These are phyloP conservation scores for Beverwykella pulmonaria DNA, from an alignment of 495 filamentous ascomycete genomes.

Conservation along the genomic window DNA sequence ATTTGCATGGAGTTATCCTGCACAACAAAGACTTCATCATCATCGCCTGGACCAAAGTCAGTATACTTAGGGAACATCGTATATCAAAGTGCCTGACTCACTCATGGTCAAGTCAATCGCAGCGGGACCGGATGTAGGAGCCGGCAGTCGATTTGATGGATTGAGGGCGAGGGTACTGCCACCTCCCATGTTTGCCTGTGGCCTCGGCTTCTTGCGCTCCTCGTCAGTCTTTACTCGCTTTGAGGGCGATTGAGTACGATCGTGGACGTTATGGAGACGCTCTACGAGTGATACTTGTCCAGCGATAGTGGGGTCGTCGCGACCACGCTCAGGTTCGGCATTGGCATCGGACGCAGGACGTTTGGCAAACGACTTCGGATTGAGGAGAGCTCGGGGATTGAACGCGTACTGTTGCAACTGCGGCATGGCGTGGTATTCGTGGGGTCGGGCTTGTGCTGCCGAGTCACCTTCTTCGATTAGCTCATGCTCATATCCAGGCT, in stretches of 20 bases:
- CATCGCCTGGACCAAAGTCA: slow-evolving; percentile 7
- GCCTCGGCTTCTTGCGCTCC: slow-evolving; percentile 36
- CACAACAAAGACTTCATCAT: slow-evolving; percentile 54
- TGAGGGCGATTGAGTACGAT: slow-evolving; percentile 61
- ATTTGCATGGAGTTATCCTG: slow-evolving; percentile 54
- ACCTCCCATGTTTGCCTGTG: slow-evolving; percentile 51
- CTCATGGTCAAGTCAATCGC: slow-evolving; percentile 36
- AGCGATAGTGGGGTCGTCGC: background rate
- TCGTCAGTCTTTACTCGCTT: slow-evolving; percentile 66
- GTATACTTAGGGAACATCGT: too few species aligned
- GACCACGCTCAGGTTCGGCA: slow-evolving; percentile 14
- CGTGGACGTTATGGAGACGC: slow-evolving; percentile 69
- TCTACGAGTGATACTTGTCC: slow-evolving; percentile 48
- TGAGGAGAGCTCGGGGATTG: slow-evolving; percentile 42
- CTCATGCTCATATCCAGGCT: background rate
- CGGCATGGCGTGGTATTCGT: background rate
- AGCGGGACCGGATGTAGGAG: background rate
- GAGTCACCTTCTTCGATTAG: slow-evolving; percentile 4
- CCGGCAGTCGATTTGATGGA: slow-evolving; percentile 64
- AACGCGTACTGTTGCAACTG: slow-evolving; percentile 9
- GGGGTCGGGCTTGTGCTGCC: background rate
- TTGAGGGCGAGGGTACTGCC: slow-evolving; percentile 60
- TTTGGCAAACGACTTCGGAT: slow-evolving; percentile 38
- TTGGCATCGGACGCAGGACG: slow-evolving; percentile 17
- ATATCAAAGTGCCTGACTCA: too few species aligned